Evolutionary conservation across 2,329 filamentous ascomycete genomes (phyloP).

Genomic region (Aspergillus versicolor): DNA sequence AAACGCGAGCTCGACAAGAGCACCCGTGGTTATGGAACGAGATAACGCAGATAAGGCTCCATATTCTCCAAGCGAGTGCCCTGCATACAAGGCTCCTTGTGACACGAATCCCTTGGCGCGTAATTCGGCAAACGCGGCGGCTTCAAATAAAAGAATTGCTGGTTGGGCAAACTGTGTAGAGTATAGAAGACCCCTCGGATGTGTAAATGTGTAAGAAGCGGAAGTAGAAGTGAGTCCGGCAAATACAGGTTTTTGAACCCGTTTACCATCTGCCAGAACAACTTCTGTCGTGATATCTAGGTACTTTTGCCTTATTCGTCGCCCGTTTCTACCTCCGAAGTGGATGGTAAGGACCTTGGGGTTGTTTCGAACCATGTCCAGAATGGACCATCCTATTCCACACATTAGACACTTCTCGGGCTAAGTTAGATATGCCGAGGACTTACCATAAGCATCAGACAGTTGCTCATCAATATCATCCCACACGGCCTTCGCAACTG

Average conservation of each 20-base stretch:
- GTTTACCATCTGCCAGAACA: constrained; percentile 46
- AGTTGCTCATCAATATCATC: constrained; percentile 93
- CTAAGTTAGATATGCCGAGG: constrained; percentile 38
- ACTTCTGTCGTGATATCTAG: constrained; percentile 69
- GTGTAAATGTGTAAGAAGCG: constrained; percentile 93
- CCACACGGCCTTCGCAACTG: constrained; percentile 92
- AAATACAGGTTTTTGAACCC: constrained; percentile 98
- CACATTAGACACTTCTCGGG: not conserved
- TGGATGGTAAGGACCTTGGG: constrained; percentile 95
- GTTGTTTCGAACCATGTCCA: constrained; percentile 97
- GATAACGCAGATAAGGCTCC: constrained; percentile 89
- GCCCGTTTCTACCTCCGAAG: constrained; percentile 91
- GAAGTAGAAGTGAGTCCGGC: constrained; percentile 71
- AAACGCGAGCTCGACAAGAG: constrained; percentile 92
- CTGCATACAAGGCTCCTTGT: constrained; percentile 89
- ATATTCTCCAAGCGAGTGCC: constrained; percentile 95
- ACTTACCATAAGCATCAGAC: constrained; percentile 81
- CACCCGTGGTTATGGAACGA: constrained; percentile 95
- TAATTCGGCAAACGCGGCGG: constrained; percentile 98
- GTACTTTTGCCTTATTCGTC: constrained; percentile 94
- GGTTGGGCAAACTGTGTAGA: constrained; percentile 98
- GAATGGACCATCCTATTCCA: constrained; percentile 71
- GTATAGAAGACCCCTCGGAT: constrained; percentile 87
- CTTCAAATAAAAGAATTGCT: constrained; percentile 94
- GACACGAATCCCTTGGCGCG: constrained; percentile 89